These are phyloP conservation scores for Psophocarpus tetragonolobus DNA, from an alignment of 306 rosid genomes.

Conservation along the genomic window DNA sequence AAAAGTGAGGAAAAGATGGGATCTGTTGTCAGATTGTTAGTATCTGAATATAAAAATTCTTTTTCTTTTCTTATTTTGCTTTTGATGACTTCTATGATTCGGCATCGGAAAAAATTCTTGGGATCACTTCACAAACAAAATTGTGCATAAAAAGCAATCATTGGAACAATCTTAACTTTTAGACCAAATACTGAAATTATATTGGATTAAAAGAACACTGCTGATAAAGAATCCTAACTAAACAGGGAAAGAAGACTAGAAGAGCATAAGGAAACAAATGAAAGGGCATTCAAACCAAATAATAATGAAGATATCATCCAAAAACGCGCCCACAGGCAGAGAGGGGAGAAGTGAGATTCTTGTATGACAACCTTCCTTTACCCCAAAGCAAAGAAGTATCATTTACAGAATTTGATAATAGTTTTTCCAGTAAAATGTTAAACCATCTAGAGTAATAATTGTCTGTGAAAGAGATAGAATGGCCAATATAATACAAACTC, in stretches of 20 bases:
- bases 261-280: constrained; percentile 37
- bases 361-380: constrained; percentile 19
- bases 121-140: constrained; percentile 78
- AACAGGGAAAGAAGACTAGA: constrained; percentile 41
- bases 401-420: constrained; percentile 31
- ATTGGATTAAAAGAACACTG: constrained; percentile 40
- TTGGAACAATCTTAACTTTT: constrained; percentile 70
- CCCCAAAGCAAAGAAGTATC: constrained; percentile 24
- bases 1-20: constrained; percentile 48
- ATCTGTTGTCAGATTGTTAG: constrained; percentile 53
- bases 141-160: constrained; percentile 74
- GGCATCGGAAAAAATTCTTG: constrained; percentile 50
- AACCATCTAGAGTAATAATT: neutral
- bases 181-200: constrained; percentile 52
- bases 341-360: neutral
- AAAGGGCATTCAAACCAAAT: constrained; percentile 24
- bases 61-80: constrained; percentile 50
- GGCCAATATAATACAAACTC: neutral
- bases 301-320: constrained; percentile 43
- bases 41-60: constrained; percentile 51
- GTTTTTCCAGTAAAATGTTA: neutral
- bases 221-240: constrained; percentile 46
- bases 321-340: neutral
- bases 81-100: constrained; percentile 91
- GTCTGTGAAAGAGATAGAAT: constrained; percentile 16